Evolutionary conservation across 2,329 filamentous ascomycete genomes (phyloP), one percentile per base, ranked within the genome.

Genomic region (Colletotrichum acutatum): DNA sequence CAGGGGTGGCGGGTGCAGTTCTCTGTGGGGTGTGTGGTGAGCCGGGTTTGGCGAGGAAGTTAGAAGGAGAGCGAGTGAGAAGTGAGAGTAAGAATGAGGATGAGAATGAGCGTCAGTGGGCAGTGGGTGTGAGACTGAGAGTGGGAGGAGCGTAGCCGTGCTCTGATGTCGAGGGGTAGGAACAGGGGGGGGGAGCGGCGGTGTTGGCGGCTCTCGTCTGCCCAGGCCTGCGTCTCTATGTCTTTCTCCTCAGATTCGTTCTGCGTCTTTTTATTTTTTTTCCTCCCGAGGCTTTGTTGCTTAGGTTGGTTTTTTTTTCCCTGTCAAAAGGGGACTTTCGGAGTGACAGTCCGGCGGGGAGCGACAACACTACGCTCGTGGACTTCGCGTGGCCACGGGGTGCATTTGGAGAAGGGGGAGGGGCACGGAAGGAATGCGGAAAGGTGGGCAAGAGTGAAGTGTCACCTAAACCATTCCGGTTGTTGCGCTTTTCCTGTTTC

Each of bases 361-460:
- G 42, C 42, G 42, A 49, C 37, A 42, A 42, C 37, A 49, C 42
- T 49, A n/a, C 19, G 42, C 42, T 24, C 22, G 58, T 28, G 32
- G 34, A 42, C 32, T n/a, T 37, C 42, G 62, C 32, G 68, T 66
- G 62, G 42, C 62, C 24, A 46, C 32, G 59, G 28, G 37, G 26
- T 52, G 37, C 53, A 28, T 58, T 53, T 58, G 60, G 60, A 53
- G 46, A 58, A 32, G 26, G 53, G 67, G 61, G 16, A 16, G 16
- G 19, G 42, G 19, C 19, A 22, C 7, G 8, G 42, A 22, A 49
- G 19, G 42, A 49, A 49, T 49, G 42, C 42, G 42, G 42, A 49
- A 49, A 22, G 42, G 19, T 19, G 42, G 42, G 19, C 42, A 11
- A 19, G 9, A 3, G 32, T 12, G 32, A 42, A 49, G 19, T 49